phyloP scores from a whole-genome alignment of 306 rosid genomes.

The Benincasa hispida region DNA sequence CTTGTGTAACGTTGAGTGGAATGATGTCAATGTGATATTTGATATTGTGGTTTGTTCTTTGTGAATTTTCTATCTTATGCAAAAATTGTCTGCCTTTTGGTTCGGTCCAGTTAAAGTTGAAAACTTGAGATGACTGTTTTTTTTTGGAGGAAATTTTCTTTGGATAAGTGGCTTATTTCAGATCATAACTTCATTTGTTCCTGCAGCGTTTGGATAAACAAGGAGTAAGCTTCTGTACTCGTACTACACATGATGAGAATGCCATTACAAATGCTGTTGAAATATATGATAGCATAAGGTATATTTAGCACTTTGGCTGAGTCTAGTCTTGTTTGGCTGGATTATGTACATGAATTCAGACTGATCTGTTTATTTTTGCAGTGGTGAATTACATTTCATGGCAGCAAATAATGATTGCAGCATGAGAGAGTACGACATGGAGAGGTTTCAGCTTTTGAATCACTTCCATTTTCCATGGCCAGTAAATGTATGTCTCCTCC shows the following conservation, averaged over 20 bases:
- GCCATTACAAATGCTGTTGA: constrained; percentile 29
- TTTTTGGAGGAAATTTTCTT: neutral
- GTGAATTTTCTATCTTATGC: neutral
- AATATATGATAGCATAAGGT: constrained; percentile 21
- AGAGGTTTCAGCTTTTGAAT: constrained; percentile 23
- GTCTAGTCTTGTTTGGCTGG: neutral
- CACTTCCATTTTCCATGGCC: constrained; percentile 27
- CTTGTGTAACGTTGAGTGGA: neutral
- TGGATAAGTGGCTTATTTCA: neutral
- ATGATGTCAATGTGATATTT: neutral
- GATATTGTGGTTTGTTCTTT: neutral
- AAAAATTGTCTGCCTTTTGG: neutral
- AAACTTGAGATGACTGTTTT: neutral
- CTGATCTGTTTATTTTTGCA: neutral
- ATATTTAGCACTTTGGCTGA: neutral
- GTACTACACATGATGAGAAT: constrained; percentile 24
- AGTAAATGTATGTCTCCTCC: constrained; percentile 20
- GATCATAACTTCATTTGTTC: neutral
- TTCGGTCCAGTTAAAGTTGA: neutral
- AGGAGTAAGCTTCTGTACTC: constrained; percentile 24
- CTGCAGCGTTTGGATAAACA: constrained; percentile 25
- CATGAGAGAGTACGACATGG: constrained; percentile 22
- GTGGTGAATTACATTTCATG: constrained; percentile 30
- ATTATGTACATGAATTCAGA: neutral
- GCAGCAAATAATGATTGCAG: constrained; percentile 30